A percentile compares a stretch with the other conserved stretches of the same genome.
These are phyloP conservation scores for Rhamnella rubrinervis DNA, from an alignment of 331 rosid genomes.

Conservation along the genomic window DNA sequence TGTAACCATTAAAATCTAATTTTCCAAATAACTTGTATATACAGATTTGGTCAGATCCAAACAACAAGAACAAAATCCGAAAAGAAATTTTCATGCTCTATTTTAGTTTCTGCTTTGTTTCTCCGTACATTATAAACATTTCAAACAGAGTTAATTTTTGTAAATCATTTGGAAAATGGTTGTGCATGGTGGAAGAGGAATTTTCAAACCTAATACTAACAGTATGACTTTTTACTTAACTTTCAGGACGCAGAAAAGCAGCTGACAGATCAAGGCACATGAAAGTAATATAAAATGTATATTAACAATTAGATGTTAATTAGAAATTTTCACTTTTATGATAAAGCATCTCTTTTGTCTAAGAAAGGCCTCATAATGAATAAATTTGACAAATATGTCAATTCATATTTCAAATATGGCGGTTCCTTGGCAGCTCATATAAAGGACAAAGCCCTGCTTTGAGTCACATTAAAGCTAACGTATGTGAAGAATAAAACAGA, in stretches of 20 bases:
- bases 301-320: no score
- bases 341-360: slow-evolving; percentile 82
- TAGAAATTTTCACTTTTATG: no score
- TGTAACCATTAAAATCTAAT: background rate
- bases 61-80: background rate
- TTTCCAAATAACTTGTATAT: background rate
- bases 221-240: no score
- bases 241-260: no score
- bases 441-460: slow-evolving; percentile 80
- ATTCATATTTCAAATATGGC: slow-evolving; percentile 58
- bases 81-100: background rate
- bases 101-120: background rate
- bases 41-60: no score
- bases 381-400: slow-evolving; percentile 37
- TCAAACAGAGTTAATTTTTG: no score
- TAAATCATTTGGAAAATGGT: no score
- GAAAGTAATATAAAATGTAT: no score
- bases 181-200: no score
- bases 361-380: slow-evolving; percentile 73
- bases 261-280: no score
- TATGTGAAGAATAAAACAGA: background rate
- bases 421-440: slow-evolving; percentile 67
- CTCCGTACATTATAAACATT: no score
- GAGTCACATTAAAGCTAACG: slow-evolving; percentile 27
- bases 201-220: no score